Conservation (phyloP, 73 alveolate species). For the Halteria grandinella region DNA sequence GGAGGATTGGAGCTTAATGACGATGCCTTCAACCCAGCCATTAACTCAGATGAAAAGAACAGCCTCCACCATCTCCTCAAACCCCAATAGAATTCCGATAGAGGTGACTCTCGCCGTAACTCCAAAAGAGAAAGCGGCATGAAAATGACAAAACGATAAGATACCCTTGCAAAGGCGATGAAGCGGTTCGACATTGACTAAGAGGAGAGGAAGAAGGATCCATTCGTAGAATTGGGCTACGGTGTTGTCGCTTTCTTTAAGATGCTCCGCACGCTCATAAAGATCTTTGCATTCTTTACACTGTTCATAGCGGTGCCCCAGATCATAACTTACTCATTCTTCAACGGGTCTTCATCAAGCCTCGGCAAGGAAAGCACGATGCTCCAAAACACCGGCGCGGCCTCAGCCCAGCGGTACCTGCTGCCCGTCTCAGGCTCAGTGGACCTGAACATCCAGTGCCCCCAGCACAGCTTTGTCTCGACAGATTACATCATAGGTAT, state of each 20-base stretch:
- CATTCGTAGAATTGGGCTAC: constrained; percentile 57
- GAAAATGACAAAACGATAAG: no score
- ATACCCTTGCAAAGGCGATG: no score
- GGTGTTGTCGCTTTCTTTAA: constrained; percentile 68
- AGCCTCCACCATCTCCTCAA: no score
- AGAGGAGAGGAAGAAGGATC: constrained; percentile 19
- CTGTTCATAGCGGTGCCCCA: constrained; percentile 59
- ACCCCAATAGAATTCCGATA: no score
- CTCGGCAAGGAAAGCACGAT: constrained; percentile 12
- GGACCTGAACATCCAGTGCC: neutral
- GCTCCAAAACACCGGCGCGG: neutral
- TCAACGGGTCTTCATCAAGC: neutral
- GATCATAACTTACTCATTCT: neutral
- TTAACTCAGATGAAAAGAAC: no score
- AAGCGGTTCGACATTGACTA: no score
- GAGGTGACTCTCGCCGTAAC: no score
- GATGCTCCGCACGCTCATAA: constrained; percentile 44
- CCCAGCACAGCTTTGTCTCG: no score
- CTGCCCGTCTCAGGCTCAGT: neutral
- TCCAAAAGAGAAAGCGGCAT: no score
- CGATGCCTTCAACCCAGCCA: no score
- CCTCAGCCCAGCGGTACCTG: neutral
- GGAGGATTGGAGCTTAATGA: no score
- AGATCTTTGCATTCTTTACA: constrained; percentile 44
- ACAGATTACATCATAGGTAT: no score